Base-by-base conservation (phyloP, 768 basidiomycete genomes). In the Hygrocybe punicea region DNA sequence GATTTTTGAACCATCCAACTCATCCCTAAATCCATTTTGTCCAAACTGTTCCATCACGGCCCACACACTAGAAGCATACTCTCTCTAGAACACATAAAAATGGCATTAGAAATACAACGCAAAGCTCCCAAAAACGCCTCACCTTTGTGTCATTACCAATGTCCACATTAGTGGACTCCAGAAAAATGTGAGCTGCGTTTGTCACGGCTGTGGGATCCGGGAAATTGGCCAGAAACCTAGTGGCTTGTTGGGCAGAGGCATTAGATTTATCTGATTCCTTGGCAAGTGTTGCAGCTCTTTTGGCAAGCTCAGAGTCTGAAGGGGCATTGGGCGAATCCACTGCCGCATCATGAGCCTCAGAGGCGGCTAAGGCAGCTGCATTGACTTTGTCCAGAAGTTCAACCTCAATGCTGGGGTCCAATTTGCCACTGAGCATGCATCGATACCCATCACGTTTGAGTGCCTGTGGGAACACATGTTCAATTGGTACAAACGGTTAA, bases 381-480 rank as follows among this genome's bases (percentile, higher is more conserved):
- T 51, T 24, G 33, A 51, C 33, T 51, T 51, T 25, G 49, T 51
- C 24, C 49, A 29, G 23, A 51, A 51, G 49, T n/a, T 16, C 37
- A 53, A 53, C n/a, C 35, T 21, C n/a, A 40, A 35, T 37, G 34
- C 14, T 35, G 19, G 35, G 4, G 47, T 75, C 73, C 48, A 66
- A 60, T 19, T 33, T 19, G 48, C 67, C 69, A 11, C 69, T 68
- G 6, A 75, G 57, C 9, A 72, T 60, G 55, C 75, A 77, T 46
- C 63, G 68, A 61, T 58, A 72, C 4, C 62, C 65, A 56, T 77
- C 75, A 29, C 75, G 71, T 42, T 69, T 53, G 17, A 75, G 63
- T 47, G 76, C 73, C 74, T 73, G 53, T 19, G 23, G 17, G 51
- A 37, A 33, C 33, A 35, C 21, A 25, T 53, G 19, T 53, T 37